Conservation (phyloP, 192 early-diverging fungal species). For the Dissophora globulifera region DNA sequence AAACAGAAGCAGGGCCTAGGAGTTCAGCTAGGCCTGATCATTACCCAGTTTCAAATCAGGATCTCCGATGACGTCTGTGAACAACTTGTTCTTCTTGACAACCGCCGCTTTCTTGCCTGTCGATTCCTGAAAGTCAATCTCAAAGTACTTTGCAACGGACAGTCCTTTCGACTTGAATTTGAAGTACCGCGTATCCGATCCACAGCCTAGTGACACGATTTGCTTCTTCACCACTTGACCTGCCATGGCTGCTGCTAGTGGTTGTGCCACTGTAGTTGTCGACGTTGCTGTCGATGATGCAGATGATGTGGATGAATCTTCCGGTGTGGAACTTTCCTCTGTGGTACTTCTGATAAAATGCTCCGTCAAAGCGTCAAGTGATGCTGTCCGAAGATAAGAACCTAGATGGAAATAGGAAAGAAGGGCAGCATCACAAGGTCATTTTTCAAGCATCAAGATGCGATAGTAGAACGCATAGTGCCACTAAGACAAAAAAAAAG, state of each 20-base stretch:
- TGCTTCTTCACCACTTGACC: slow-evolving; percentile 64
- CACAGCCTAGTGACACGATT: slow-evolving; percentile 90
- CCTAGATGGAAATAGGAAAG: slow-evolving; percentile 53
- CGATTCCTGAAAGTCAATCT: slow-evolving; percentile 93
- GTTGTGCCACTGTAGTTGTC: neutral
- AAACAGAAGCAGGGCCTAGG: neutral
- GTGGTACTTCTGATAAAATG: slow-evolving; percentile 65
- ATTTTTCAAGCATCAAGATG: no score
- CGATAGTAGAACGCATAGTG: no score
- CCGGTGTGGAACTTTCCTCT: neutral
- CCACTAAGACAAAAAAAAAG: neutral
- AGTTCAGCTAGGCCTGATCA: neutral
- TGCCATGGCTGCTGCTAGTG: neutral
- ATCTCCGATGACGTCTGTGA: slow-evolving; percentile 51
- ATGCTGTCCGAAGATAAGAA: slow-evolving; percentile 78
- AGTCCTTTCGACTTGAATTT: slow-evolving; percentile 59
- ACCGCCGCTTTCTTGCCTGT: slow-evolving; percentile 80
- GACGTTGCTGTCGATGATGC: neutral
- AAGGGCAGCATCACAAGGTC: no score
- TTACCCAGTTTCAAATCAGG: slow-evolving; percentile 52
- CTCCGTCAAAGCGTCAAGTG: slow-evolving; percentile 72
- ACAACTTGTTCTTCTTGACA: slow-evolving; percentile 61
- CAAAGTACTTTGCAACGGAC: slow-evolving; percentile 73
- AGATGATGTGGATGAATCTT: neutral
- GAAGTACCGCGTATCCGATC: slow-evolving; percentile 94